Evolutionary conservation across 306 rosid genomes (phyloP), one percentile per base, ranked within the genome.

Genomic region (Prunus mira): DNA sequence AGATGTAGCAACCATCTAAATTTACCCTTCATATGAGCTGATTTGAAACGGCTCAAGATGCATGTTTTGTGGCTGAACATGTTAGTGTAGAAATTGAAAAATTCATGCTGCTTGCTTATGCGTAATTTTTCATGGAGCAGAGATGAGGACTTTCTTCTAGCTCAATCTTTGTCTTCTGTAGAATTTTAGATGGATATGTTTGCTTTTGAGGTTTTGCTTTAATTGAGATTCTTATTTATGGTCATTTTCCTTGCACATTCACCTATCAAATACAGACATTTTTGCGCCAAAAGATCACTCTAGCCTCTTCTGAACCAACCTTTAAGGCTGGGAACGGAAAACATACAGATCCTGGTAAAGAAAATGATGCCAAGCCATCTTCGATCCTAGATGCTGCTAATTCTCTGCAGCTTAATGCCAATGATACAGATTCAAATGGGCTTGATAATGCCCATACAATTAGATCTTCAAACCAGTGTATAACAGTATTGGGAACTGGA

Each of bases 231-330:
- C 67, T 73, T 72, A 63, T 67, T 28, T 18, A 3, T 4, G 30
- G 30, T 69, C 50, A 10, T 27, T 30, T 75, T 9, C 11, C 24
- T 69, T 49, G 5, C 43, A 67, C 55, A 3, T 80, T 55, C 27
- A 52, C 79, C 22, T 45, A 41, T 84, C 69, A 67, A 69, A 72
- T 78, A 66, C 79, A 93, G 98, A 93, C 97, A 43, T 93, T 93
- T 76, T 73, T 91, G 85, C 88, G 97, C 75, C 98, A 93, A 85
- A 93, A 91, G 88, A 85, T 86, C 80, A 89, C 85, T 87, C 80
- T 87, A 76, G 82, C 83, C 25, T 82, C 93, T 7, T 81, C 90
- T 56, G 62, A 76, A 25, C 73, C 86, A 38, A 77, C 76, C 69
- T 69, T 80, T 47, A 56, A 46, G 45, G 73, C 70, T 30, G 78